phyloP scores from a whole-genome alignment of 371 early-diverging fungal genomes.

The Actinomucor elegans region DNA sequence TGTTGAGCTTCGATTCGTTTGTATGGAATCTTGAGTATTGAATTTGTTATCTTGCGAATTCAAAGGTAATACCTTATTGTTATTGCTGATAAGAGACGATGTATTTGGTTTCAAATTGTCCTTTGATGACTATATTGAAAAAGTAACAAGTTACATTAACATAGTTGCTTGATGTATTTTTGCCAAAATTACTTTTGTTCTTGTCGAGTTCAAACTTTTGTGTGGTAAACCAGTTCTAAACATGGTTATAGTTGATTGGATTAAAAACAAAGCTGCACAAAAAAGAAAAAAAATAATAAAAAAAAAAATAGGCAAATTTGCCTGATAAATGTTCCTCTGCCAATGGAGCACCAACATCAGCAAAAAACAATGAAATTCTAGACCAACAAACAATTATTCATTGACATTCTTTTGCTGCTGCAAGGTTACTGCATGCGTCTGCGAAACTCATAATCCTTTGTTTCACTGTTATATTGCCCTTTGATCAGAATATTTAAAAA shows the following conservation, averaged over 20 bases:
- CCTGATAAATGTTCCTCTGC: too few relatives aligned
- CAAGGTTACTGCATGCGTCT: too few relatives aligned
- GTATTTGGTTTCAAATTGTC: not conserved
- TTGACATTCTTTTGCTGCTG: too few relatives aligned
- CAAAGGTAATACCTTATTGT: not conserved
- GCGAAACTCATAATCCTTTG: too few relatives aligned
- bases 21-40: not conserved
- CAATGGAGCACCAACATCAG: too few relatives aligned
- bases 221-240: not conserved
- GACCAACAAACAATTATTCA: too few relatives aligned
- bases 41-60: not conserved
- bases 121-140: not conserved
- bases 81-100: not conserved
- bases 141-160: not conserved
- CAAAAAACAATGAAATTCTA: too few relatives aligned
- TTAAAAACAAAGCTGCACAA: not conserved
- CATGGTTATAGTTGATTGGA: not conserved
- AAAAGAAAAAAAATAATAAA: not conserved
- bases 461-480: too few relatives aligned
- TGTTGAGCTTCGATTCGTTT: too few relatives aligned
- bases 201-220: not conserved
- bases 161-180: not conserved
- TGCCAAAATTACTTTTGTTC: conserved; percentile 8
- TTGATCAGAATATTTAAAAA: not conserved
- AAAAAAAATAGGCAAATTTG: too few relatives aligned